Evolutionary conservation across 2,329 filamentous ascomycete species (phyloP), one percentile per base, ranked within the genome.

Genomic region (Cladosporium sphaerospermum): DNA sequence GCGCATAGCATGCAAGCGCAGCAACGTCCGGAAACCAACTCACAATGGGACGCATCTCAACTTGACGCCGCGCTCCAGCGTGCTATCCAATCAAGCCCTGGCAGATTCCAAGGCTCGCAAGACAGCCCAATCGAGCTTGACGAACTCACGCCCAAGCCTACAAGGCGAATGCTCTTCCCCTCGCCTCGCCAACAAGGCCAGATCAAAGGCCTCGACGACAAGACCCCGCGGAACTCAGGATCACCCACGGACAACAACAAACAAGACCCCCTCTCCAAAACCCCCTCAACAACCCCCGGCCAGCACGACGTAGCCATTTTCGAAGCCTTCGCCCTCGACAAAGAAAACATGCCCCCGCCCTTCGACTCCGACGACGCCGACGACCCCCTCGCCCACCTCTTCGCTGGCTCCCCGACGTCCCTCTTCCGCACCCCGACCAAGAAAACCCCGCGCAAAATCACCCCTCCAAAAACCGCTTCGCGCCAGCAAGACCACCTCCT

Each of bases 91-190:
- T 84, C 82, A 4, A 85, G 82, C 59, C 82, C 82, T 11, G 77
- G 74, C 19, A 73, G 77, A 18, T 73, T 78, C 54, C 65, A 73
- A 53, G 75, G 75, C 54, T 72, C 66, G 45, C 74, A 73, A 46
- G 67, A 71, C 47, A 69, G 73, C 14, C 73, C 75, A 2, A 73
- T 79, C 55, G 74, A 81, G 56, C 65, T 78, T 34, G 75, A 75
- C 46, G 73, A 75, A 47, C 64, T 80, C 11, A 82, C 80, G 3
- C 80, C 81, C 2, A 81, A 76, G 62, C 77, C 80, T 18, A 90
- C 86, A 0, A 78, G 86, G 56, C 78, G 89, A 54, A 70, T 91
- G 2, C 75, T 93, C 1, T 93, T 93, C 63, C 86, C 88, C 1
- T 90, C 86, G 0, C 88, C 88, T 2, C 78, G 83, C 41, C 86